These are phyloP conservation scores for Kodamaea laetipori DNA, from an alignment of 805 yeast species.

Conservation along the genomic window DNA sequence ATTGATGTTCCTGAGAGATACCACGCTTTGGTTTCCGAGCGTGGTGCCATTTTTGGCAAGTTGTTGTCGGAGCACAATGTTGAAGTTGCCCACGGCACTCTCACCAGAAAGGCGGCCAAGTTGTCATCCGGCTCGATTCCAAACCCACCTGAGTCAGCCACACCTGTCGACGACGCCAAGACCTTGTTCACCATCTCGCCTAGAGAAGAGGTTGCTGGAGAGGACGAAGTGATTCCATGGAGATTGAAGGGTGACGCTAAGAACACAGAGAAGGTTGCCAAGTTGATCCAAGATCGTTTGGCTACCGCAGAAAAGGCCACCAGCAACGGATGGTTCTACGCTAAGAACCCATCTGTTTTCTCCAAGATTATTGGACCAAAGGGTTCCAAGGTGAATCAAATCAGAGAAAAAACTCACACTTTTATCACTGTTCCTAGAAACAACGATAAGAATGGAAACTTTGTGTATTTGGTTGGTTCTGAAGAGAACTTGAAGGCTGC, in stretches of 20 bases:
- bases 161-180: conserved; percentile 40
- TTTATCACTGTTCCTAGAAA: conserved; percentile 65
- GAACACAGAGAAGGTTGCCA: conserved; percentile 54
- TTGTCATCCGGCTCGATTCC: conserved; percentile 46
- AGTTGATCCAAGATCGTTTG: conserved; percentile 52
- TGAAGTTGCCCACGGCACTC: conserved; percentile 60
- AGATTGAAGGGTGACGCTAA: conserved; percentile 62
- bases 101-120: conserved; percentile 50
- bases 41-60: conserved; percentile 62
- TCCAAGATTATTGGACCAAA: conserved; percentile 74
- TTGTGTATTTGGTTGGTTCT: conserved; percentile 62
- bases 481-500: conserved; percentile 50
- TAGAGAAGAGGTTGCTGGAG: conserved; percentile 24
- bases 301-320: conserved; percentile 48
- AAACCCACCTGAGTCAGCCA: conserved; percentile 49
- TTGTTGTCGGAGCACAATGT: conserved; percentile 55
- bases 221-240: conserved; percentile 55
- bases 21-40: conserved; percentile 65
- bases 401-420: conserved; percentile 61
- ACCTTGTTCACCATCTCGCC: conserved; percentile 51
- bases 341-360: conserved; percentile 52
- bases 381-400: conserved; percentile 64
- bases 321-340: conserved; percentile 63
- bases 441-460: conserved; percentile 52
- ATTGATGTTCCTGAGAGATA: conserved; percentile 58